Evolutionary conservation across 345 rosid species (phyloP), one percentile per base, ranked within the genome.

Genomic region (Euphorbia tirucalli): DNA sequence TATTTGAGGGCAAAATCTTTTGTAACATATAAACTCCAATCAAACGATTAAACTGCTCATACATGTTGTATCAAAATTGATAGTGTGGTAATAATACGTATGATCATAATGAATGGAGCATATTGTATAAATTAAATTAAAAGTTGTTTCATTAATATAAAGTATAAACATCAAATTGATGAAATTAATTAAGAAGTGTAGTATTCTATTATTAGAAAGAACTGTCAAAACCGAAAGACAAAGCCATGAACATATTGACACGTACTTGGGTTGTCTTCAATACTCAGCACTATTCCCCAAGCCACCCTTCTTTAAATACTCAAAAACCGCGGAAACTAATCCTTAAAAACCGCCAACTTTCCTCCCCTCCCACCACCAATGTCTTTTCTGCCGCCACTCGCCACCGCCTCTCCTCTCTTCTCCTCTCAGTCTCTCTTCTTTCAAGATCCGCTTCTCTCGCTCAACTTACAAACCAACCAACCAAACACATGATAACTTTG

Each of bases 271-370:
- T 28, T 31, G n/a, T 16, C 3, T 27, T 27, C 62, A 41, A 66
- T 61, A 68, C 77, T 72, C 77, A 55, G 64, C 77, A 77, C 50
- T 41, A 6, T 14, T 35, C 55, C 14, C 55, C 72, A 67, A 32
- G 31, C 54, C 32, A 11, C 18, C 4, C 49, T 39, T 1, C 37
- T 75, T 65, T 48, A 56, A 58, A 49, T 49, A 25, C 54, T 18
- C 22, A 5, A 9, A 25, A 7, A 18, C 56, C 43, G 39, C 44
- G 21, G 1, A 21, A 21, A 11, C 39, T n/a, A 7, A 3, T 14
- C 69, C 75, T 49, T 13, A 59, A 58, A 71, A 65, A 41, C 62
- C 73, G 75, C 66, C 72, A 66, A 72, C 61, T 48, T 39, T 30
- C 37, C n/a, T 32, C 50, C 70, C 30, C 49, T 30, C 24, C 54